Conservation (phyloP, 83 land plant species). For the Picea abies region DNA sequence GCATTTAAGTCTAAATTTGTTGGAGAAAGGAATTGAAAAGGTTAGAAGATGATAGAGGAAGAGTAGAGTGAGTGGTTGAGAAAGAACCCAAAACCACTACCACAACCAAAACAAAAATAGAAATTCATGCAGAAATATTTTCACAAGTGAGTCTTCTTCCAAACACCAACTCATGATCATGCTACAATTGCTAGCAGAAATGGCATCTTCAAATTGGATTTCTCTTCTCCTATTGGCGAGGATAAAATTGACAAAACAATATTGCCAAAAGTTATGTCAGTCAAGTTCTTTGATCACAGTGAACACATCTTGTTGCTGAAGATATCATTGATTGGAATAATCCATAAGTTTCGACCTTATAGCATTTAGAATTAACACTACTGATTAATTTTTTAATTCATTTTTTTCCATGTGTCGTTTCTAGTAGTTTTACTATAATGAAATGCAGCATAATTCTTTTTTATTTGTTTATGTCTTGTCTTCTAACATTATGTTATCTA, state of each 20-base stretch:
- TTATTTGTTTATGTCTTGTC: no score
- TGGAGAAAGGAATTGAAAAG: slow-evolving; percentile 87
- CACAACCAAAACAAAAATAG: slow-evolving; percentile 80
- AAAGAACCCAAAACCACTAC: slow-evolving; percentile 97
- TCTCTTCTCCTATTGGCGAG: slow-evolving; percentile 92
- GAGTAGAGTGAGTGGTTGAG: slow-evolving; percentile 92
- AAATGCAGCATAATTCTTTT: no score
- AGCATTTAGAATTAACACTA: background rate
- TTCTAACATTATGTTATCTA: no score
- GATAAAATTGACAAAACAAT: slow-evolving; percentile 95
- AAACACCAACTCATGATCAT: slow-evolving; percentile 52
- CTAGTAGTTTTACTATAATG: no score
- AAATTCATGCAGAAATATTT: no score
- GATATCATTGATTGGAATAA: slow-evolving; percentile 93
- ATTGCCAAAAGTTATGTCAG: slow-evolving; percentile 97
- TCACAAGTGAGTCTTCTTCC: no score
- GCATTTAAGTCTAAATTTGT: no score
- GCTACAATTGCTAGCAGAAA: slow-evolving; percentile 59
- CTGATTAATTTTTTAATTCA: background rate
- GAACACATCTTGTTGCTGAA: slow-evolving; percentile 94
- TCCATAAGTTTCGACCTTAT: slow-evolving; percentile 55
- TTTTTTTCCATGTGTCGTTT: no score
- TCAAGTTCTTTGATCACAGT: slow-evolving; percentile 95
- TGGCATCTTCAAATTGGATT: slow-evolving; percentile 71
- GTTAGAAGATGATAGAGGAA: slow-evolving; percentile 96